A percentile compares a stretch with the other conserved stretches of the same genome.
Evolutionary conservation across 768 basidiomycete species (phyloP).

Genomic region (Macrolepiota albuminosa): DNA sequence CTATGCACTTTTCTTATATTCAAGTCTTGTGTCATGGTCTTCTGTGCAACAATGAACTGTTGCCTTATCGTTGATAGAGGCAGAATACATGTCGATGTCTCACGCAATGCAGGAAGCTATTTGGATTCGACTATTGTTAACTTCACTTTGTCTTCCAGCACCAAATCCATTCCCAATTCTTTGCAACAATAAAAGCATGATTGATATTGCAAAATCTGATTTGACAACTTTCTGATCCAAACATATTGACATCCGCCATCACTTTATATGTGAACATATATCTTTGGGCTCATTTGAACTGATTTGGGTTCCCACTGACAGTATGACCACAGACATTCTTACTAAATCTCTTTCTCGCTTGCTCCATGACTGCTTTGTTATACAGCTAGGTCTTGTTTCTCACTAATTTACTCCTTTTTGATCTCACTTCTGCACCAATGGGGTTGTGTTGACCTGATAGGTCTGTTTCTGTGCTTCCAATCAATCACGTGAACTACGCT

Average conservation of each 20-base stretch:
- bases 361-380: too few species aligned
- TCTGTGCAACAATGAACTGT: too few species aligned
- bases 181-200: not conserved
- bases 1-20: not conserved
- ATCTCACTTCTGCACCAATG: too few species aligned
- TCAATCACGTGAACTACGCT: too few species aligned
- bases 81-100: not conserved
- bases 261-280: too few species aligned
- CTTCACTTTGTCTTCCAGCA: not conserved
- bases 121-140: not conserved
- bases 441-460: too few species aligned
- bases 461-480: too few species aligned
- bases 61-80: too few species aligned
- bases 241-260: not conserved
- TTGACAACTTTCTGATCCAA: not conserved
- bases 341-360: not conserved
- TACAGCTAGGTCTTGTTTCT: too few species aligned
- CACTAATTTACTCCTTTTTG: too few species aligned
- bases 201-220: too few species aligned
- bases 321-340: not conserved
- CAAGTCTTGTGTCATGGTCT: too few species aligned
- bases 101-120: not conserved
- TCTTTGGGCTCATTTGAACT: not conserved
- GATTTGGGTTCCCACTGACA: not conserved
- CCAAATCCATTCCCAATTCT: not conserved